phyloP scores from a whole-genome alignment of 2,329 filamentous ascomycete genomes.

The Rhynchosporium secalis region DNA sequence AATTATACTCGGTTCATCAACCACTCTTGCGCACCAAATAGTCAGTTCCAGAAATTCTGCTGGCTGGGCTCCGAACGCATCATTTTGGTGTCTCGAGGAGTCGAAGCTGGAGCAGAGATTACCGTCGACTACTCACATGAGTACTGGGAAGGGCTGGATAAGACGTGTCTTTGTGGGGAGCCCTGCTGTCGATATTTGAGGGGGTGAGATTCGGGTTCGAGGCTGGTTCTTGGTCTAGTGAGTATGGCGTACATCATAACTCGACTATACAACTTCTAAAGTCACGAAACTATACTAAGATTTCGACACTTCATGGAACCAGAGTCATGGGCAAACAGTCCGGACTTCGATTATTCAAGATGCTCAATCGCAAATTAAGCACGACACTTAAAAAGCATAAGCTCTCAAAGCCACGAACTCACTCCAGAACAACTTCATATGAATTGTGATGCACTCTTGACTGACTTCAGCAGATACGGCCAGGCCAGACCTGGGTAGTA shows the following conservation, averaged over 20 bases:
- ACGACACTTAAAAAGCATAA: no score
- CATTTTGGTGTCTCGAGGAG: conserved; percentile 55
- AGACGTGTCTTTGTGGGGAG: conserved; percentile 35
- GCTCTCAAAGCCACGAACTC: no score
- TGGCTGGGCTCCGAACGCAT: conserved; percentile 57
- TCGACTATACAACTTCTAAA: no score
- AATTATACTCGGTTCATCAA: conserved; percentile 62
- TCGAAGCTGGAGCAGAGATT: conserved; percentile 53
- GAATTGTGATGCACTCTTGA: no score
- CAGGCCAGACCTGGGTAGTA: no score
- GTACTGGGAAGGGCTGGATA: conserved; percentile 57
- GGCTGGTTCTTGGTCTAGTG: neutral
- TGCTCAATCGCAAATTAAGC: no score
- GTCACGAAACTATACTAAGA: no score
- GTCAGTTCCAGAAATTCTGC: conserved; percentile 56
- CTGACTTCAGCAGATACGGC: no score
- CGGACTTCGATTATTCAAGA: no score
- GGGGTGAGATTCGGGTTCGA: neutral
- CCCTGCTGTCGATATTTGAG: conserved; percentile 15
- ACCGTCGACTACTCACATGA: conserved; percentile 59
- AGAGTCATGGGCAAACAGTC: no score
- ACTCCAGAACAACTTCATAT: no score
- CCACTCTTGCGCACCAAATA: conserved; percentile 58
- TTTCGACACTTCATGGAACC: no score
- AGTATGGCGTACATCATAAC: neutral